phyloP scores from a whole-genome alignment of 1,139 yeast species.

The Kodamaea derodonti region DNA sequence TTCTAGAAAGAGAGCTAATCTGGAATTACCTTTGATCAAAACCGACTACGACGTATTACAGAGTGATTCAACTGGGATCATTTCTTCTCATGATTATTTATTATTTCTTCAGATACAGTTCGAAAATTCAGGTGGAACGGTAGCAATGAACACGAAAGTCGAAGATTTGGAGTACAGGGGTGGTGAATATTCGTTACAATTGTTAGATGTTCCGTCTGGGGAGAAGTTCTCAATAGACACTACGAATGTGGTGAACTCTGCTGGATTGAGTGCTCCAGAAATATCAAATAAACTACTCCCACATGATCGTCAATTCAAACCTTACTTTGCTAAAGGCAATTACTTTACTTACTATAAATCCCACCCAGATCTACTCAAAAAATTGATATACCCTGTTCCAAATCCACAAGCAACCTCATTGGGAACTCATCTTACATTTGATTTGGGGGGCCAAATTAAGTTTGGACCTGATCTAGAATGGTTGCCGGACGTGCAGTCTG shows the following conservation, averaged over 20 bases:
- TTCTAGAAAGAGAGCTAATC: conserved; percentile 37
- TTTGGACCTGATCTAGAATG: conserved; percentile 93
- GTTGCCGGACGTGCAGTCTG: conserved; percentile 43
- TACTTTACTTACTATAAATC: conserved; percentile 53
- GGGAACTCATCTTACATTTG: conserved; percentile 85
- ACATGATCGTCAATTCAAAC: conserved; percentile 48
- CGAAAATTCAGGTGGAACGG: conserved; percentile 55
- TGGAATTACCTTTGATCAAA: conserved; percentile 59
- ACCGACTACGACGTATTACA: conserved; percentile 61
- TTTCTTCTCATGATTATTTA: conserved; percentile 76
- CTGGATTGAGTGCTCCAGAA: conserved; percentile 71
- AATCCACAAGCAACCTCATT: conserved; percentile 66
- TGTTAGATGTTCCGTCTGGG: conserved; percentile 30
- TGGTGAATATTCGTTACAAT: conserved; percentile 23
- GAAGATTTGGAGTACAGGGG: conserved; percentile 32
- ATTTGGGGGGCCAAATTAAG: conserved; percentile 71
- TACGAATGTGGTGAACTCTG: conserved; percentile 66
- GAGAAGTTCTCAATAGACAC: conserved; percentile 46
- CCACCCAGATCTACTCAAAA: conserved; percentile 34
- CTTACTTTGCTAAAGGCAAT: conserved; percentile 80
- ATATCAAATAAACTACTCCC: conserved; percentile 71
- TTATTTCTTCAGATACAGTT: conserved; percentile 53
- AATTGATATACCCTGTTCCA: conserved; percentile 76
- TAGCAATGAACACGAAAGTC: conserved; percentile 62
- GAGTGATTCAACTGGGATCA: conserved; percentile 85